These are phyloP conservation scores for Populus hybrid DNA, from an alignment of 441 rosid species.

Conservation along the genomic window DNA sequence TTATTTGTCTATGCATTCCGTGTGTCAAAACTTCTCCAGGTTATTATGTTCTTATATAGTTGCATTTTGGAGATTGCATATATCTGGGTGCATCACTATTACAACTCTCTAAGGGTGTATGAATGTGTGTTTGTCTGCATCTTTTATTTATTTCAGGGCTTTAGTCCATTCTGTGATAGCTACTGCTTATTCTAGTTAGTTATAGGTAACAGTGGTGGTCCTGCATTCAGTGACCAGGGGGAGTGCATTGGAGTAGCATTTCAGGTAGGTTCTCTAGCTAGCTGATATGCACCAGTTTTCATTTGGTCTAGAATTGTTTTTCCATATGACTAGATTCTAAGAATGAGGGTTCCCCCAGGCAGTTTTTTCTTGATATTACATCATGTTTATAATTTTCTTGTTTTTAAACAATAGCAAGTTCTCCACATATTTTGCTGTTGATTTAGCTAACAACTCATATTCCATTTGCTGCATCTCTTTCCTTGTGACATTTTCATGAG, in stretches of 20 bases:
- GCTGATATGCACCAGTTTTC: not conserved
- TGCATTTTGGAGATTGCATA: constrained; percentile 12
- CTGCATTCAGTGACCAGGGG: constrained; percentile 94
- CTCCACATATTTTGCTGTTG: not conserved
- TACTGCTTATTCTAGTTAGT: constrained; percentile 63
- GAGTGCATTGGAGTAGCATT: constrained; percentile 99
- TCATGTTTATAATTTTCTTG: not conserved
- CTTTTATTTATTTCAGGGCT: constrained; percentile 15
- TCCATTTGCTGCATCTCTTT: constrained; percentile 5
- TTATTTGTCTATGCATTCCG: constrained; percentile 1
- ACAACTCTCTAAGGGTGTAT: not conserved
- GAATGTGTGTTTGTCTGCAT: not conserved
- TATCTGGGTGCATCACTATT: not conserved
- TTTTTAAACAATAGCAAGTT: not conserved
- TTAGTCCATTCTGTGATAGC: constrained; percentile 43
- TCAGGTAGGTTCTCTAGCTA: constrained; percentile 59
- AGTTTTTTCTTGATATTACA: not conserved
- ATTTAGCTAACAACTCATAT: not conserved
- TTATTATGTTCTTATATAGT: not conserved
- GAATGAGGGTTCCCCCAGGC: not conserved
- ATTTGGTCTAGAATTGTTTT: not conserved
- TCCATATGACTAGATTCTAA: not conserved
- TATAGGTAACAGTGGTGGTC: constrained; percentile 99
- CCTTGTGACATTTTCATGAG: constrained; percentile 30
- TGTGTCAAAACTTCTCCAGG: not conserved